A percentile compares a stretch with the other conserved stretches of the same genome.
phyloP scores from a whole-genome alignment of 2,329 filamentous ascomycete genomes.

The Orbilia blumenaviensis region DNA sequence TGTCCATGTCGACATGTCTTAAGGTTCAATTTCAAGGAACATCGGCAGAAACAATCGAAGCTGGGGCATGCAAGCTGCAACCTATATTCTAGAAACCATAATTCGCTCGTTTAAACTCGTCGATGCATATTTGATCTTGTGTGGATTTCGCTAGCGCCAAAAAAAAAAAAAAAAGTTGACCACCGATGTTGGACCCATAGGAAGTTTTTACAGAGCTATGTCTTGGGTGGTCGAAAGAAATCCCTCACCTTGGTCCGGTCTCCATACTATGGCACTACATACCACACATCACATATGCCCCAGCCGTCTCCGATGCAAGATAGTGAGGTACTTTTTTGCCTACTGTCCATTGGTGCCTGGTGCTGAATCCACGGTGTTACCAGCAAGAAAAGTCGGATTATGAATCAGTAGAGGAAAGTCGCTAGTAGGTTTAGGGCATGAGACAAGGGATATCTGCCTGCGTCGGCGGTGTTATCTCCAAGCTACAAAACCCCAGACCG shows the following conservation, averaged over 20 bases:
- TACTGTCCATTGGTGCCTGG: constrained; percentile 15
- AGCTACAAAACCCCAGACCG: constrained; percentile 44
- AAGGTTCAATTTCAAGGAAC: constrained; percentile 1
- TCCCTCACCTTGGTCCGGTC: constrained; percentile 28
- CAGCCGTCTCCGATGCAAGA: constrained; percentile 34
- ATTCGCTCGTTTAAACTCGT: constrained; percentile 44
- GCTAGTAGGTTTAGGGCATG: constrained; percentile 49
- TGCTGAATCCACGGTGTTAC: constrained; percentile 27
- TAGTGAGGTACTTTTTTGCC: constrained; percentile 46
- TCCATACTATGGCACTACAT: constrained; percentile 34
- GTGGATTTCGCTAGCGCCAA: constrained; percentile 6
- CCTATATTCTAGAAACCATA: constrained; percentile 38
- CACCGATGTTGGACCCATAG: constrained; percentile 25
- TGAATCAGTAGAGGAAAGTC: constrained; percentile 36
- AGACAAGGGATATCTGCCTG: constrained; percentile 16
- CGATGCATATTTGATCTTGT: constrained; percentile 3
- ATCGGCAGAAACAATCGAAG: constrained; percentile 4
- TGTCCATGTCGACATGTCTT: background rate
- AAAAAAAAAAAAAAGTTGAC: constrained; percentile 2
- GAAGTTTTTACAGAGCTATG: background rate
- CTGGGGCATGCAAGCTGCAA: background rate
- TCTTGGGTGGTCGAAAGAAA: constrained; percentile 38
- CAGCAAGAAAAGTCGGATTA: constrained; percentile 29
- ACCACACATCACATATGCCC: constrained; percentile 6
- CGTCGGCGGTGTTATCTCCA: constrained; percentile 7